Evolutionary conservation across 148 eudicot genomes (phyloP).

Genomic region (Linanthus parryae): DNA sequence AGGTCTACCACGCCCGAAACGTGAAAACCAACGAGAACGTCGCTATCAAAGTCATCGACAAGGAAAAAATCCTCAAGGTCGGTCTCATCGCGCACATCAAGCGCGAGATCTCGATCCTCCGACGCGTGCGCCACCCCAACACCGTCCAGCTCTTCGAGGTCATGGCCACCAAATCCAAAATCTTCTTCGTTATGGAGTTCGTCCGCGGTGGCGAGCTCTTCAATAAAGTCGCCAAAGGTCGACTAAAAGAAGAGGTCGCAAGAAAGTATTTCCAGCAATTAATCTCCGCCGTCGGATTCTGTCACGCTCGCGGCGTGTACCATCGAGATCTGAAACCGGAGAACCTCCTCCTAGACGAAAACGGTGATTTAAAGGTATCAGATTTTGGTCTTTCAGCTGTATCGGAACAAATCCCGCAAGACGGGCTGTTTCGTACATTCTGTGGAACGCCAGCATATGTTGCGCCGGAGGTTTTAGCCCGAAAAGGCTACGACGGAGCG

Average conservation of each 20-base stretch:
- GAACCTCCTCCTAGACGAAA: constrained; percentile 11
- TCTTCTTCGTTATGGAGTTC: constrained; percentile 15
- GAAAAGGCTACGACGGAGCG: constrained; percentile 14
- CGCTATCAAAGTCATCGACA: constrained; percentile 12
- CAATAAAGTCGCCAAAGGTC: constrained; percentile 15
- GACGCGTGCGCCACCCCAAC: constrained; percentile 15
- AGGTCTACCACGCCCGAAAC: constrained; percentile 18
- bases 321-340: constrained; percentile 17
- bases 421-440: constrained; percentile 14
- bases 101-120: constrained; percentile 18
- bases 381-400: constrained; percentile 14
- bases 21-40: constrained; percentile 7
- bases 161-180: constrained; percentile 17
- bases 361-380: constrained; percentile 14
- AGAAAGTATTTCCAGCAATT: constrained; percentile 14
- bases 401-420: constrained; percentile 12
- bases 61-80: constrained; percentile 13
- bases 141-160: constrained; percentile 15
- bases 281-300: constrained; percentile 13
- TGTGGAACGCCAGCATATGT: constrained; percentile 19
- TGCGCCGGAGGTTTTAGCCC: constrained; percentile 14
- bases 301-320: constrained; percentile 15
- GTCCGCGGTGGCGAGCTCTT: constrained; percentile 15
- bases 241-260: constrained; percentile 13
- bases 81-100: constrained; percentile 16